Evolutionary conservation across 768 basidiomycete species (phyloP).

Genomic region (Pulveroboletus sp.): DNA sequence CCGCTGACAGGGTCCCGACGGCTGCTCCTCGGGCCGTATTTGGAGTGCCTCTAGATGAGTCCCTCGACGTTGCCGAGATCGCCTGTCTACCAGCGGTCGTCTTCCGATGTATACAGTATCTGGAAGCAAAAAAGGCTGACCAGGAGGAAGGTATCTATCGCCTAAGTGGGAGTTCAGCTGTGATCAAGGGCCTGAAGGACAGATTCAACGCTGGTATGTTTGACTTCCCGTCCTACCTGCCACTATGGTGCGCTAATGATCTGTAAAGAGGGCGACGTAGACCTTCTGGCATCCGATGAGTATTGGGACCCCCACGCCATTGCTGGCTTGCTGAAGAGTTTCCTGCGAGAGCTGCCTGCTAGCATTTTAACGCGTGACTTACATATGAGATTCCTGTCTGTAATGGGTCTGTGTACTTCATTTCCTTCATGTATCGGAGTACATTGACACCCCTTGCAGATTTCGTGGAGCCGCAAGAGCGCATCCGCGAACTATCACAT

Average conservation of each 20-base stretch:
- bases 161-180: constrained; percentile 88
- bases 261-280: constrained; percentile 85
- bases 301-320: constrained; percentile 98
- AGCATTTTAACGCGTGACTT: constrained; percentile 91
- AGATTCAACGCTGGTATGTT: constrained; percentile 82
- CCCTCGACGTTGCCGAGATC: constrained; percentile 83
- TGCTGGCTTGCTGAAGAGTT: constrained; percentile 89
- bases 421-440: constrained; percentile 1
- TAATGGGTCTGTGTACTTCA: constrained; percentile 69
- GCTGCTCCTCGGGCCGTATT: constrained; percentile 73
- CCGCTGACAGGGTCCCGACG: constrained; percentile 39
- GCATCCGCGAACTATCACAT: constrained; percentile 80
- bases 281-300: constrained; percentile 82
- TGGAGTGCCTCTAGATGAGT: constrained; percentile 81
- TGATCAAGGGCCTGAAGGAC: constrained; percentile 90
- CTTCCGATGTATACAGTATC: constrained; percentile 92
- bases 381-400: constrained; percentile 84
- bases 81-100: constrained; percentile 91
- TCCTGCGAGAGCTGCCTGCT: constrained; percentile 87
- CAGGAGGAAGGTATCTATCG: constrained; percentile 98
- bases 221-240: background rate
- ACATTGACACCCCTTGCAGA: constrained; percentile 45
- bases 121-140: constrained; percentile 91
- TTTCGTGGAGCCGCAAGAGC: constrained; percentile 81
- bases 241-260: constrained; percentile 4